These are phyloP conservation scores for Protostelium mycophagum DNA, from an alignment of 78 protist genomes.

Conservation along the genomic window DNA sequence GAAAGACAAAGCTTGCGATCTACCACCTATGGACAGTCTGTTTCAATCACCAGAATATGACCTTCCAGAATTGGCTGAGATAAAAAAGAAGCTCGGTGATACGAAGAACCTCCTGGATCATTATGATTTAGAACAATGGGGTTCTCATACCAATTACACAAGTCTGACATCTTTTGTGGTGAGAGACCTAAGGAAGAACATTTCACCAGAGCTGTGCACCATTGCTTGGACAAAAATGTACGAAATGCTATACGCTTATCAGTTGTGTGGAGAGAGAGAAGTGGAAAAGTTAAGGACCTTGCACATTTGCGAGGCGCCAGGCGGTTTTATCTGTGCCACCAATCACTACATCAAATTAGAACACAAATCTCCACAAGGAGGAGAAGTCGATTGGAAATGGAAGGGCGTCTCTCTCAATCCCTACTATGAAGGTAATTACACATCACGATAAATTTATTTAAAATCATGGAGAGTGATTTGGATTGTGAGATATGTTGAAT, in stretches of 20 bases:
- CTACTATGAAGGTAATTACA: constrained; percentile 15
- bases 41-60: background rate
- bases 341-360: constrained; percentile 21
- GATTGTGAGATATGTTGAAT: background rate
- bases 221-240: constrained; percentile 40
- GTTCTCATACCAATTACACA: constrained; percentile 10
- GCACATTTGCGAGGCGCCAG: constrained; percentile 60
- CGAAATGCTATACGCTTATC: constrained; percentile 10
- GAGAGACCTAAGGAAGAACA: background rate
- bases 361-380: background rate
- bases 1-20: background rate
- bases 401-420: constrained; percentile 27
- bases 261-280: background rate
- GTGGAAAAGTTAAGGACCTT: background rate
- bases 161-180: background rate
- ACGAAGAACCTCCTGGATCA: background rate
- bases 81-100: background rate
- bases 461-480: background rate
- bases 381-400: constrained; percentile 22
- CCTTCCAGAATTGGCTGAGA: background rate
- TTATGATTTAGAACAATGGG: constrained; percentile 12
- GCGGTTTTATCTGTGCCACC: constrained; percentile 25
- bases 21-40: background rate
- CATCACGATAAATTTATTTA: too few relatives aligned
- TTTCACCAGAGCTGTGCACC: constrained; percentile 36